phyloP scores from a whole-genome alignment of 75 land plant species.

The Cupressus sempervirens region DNA sequence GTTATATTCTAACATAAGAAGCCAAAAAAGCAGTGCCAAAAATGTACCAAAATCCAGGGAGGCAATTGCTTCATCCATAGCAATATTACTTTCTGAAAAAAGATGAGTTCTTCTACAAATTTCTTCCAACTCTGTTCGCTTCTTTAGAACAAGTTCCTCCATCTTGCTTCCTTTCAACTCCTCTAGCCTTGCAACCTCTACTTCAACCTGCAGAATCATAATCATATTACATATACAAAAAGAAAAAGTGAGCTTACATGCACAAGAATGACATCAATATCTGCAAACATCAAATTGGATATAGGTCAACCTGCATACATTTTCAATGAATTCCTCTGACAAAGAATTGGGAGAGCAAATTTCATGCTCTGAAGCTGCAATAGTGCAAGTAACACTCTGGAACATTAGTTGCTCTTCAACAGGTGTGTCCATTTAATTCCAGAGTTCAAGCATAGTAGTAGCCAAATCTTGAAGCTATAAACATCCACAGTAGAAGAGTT shows the following conservation, averaged over 20 bases:
- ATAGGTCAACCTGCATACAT: slow-evolving; percentile 32
- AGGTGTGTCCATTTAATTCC: slow-evolving; percentile 87
- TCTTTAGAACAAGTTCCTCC: slow-evolving; percentile 76
- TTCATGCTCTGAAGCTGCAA: slow-evolving; percentile 73
- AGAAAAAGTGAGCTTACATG: not conserved
- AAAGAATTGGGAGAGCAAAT: slow-evolving; percentile 49
- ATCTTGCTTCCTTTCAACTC: slow-evolving; percentile 66
- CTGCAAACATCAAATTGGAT: not conserved
- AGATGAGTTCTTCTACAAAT: slow-evolving; percentile 54
- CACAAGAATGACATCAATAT: not conserved
- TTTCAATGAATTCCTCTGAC: slow-evolving; percentile 43
- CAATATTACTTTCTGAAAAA: slow-evolving; percentile 24
- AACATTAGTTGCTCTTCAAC: slow-evolving; percentile 63
- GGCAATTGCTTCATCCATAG: slow-evolving; percentile 33
- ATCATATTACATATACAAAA: not conserved
- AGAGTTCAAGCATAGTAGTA: slow-evolving; percentile 59
- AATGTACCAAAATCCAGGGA: slow-evolving; percentile 61
- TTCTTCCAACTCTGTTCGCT: slow-evolving; percentile 57
- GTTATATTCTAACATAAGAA: not conserved
- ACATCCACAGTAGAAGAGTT: not conserved
- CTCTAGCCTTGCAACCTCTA: slow-evolving; percentile 60
- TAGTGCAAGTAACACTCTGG: slow-evolving; percentile 56
- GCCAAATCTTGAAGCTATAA: slow-evolving; percentile 82
- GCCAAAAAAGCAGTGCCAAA: not conserved
- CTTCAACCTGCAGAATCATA: slow-evolving; percentile 53